Percentiles rank a stretch among this genome's conserved stretches.
These are phyloP conservation scores for Solanum phureja DNA, from an alignment of 257 asterid species.

Conservation along the genomic window DNA sequence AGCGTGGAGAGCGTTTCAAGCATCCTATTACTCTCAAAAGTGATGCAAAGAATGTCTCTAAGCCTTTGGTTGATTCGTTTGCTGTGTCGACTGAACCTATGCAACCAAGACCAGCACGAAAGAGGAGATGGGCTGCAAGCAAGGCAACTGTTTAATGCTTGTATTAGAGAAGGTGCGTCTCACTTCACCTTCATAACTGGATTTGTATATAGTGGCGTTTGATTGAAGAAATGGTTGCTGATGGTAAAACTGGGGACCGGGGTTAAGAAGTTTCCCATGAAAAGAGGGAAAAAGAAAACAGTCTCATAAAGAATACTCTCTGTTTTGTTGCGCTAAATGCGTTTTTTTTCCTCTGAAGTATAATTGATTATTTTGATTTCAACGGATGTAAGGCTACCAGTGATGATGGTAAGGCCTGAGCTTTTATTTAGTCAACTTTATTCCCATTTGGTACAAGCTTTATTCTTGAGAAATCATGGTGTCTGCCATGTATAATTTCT, in stretches of 20 bases:
- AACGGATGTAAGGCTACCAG: background rate
- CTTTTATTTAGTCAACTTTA: background rate
- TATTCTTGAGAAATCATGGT: background rate
- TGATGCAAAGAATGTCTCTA: constrained; percentile 18
- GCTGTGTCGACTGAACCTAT: constrained; percentile 12
- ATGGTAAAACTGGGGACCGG: background rate
- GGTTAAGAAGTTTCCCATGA: background rate
- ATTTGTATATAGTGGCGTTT: background rate
- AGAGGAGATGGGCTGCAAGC: constrained; percentile 51
- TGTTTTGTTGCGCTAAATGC: background rate
- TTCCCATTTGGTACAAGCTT: background rate
- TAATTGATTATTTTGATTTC: background rate
- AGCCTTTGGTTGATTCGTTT: constrained; percentile 7
- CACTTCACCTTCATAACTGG: background rate
- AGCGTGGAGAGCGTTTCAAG: constrained; percentile 47
- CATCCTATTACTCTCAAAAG: constrained; percentile 19
- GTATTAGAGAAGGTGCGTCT: background rate
- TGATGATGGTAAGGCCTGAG: background rate
- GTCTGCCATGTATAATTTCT: background rate
- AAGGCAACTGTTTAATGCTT: background rate
- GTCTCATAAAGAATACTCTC: background rate
- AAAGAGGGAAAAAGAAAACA: background rate
- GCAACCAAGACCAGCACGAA: constrained; percentile 42
- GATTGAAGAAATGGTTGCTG: background rate
- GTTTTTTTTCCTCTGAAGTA: background rate